Evolutionary conservation across 2,329 filamentous ascomycete species (phyloP).

Genomic region (Coniella vitis): DNA sequence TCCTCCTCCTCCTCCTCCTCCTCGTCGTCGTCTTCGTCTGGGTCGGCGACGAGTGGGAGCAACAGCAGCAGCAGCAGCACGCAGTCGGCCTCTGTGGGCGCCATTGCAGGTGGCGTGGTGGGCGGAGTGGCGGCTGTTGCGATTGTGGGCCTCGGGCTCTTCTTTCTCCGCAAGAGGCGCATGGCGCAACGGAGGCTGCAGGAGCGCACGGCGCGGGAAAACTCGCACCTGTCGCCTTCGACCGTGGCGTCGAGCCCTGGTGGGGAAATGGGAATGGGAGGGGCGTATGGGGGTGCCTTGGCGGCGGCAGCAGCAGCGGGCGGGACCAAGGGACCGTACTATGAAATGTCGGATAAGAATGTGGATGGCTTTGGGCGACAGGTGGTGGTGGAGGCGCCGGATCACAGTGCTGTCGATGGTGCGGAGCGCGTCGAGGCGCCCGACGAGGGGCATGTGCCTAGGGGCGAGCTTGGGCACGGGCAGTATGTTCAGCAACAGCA

Average conservation of each 20-base stretch:
- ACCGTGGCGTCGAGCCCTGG: too few relatives aligned
- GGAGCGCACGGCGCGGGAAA: background rate
- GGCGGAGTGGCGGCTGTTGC: constrained; percentile 14
- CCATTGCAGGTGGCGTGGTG: constrained; percentile 21
- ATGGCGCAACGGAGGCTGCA: background rate
- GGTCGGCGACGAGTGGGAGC: background rate
- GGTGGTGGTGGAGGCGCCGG: background rate
- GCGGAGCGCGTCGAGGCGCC: too few relatives aligned
- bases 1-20: too few relatives aligned
- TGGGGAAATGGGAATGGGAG: too few relatives aligned
- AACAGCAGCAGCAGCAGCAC: background rate
- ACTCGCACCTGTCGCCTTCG: background rate
- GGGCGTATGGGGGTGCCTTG: too few relatives aligned
- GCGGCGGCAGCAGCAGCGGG: too few relatives aligned
- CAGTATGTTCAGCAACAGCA: too few relatives aligned
- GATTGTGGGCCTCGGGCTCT: constrained; percentile 20
- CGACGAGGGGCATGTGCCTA: too few relatives aligned
- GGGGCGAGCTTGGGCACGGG: too few relatives aligned
- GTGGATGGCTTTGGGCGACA: background rate
- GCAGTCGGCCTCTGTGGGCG: background rate
- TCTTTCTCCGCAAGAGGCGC: constrained; percentile 17
- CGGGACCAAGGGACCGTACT: background rate
- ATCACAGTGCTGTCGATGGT: background rate
- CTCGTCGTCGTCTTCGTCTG: background rate
- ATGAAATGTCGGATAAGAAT: background rate